These are phyloP conservation scores for Calocybe gambosa DNA, from an alignment of 1,284 basidiomycete species.

Conservation along the genomic window DNA sequence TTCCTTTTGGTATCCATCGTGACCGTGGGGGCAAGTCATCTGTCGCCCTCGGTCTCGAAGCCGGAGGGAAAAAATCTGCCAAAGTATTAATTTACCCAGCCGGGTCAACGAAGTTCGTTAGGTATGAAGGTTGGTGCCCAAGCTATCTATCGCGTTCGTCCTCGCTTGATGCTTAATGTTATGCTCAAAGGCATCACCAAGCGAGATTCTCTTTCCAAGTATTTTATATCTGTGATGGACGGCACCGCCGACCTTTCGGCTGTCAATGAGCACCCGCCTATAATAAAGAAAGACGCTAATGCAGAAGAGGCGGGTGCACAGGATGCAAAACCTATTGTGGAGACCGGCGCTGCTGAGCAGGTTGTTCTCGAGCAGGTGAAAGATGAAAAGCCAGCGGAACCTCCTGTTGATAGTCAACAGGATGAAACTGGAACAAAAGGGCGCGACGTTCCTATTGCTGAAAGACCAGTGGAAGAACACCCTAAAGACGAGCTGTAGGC, in stretches of 20 bases:
- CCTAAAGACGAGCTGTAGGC: constrained; percentile 17
- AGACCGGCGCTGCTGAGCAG: not conserved
- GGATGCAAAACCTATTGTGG: not conserved
- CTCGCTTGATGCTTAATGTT: not conserved
- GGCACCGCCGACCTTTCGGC: constrained; percentile 49
- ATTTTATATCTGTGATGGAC: too few species aligned
- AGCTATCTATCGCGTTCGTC: not conserved
- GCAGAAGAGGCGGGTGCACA: constrained; percentile 21
- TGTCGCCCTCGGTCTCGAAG: constrained; percentile 48
- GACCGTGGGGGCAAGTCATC: constrained; percentile 61
- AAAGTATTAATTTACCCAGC: constrained; percentile 63
- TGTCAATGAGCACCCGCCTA: constrained; percentile 32
- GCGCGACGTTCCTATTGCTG: constrained; percentile 5
- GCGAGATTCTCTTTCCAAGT: constrained; percentile 54
- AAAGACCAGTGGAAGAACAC: not conserved
- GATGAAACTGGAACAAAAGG: constrained; percentile 3
- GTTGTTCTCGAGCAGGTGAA: constrained; percentile 2
- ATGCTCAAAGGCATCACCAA: constrained; percentile 49
- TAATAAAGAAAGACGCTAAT: constrained; percentile 20
- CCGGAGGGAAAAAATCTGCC: constrained; percentile 46
- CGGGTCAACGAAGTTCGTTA: constrained; percentile 45
- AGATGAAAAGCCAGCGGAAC: not conserved
- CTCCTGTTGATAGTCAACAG: not conserved
- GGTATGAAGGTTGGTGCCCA: constrained; percentile 50
- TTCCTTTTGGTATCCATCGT: constrained; percentile 63